Base-by-base conservation (phyloP, 1,284 basidiomycete species). In the Sanghuangporus baumii region DNA sequence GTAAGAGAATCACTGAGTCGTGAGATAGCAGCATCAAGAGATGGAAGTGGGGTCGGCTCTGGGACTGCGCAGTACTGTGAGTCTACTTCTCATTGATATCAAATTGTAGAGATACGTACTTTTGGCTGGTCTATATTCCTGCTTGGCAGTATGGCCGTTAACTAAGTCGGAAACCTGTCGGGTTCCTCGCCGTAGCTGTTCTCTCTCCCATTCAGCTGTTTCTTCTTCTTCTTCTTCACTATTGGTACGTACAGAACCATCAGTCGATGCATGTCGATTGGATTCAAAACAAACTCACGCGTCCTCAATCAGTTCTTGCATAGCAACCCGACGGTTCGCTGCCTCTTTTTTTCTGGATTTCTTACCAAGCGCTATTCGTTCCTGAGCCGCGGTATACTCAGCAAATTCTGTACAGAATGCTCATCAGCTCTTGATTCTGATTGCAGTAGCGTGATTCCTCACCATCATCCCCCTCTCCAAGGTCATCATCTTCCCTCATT, bases 391-490 rank as follows among this genome's bases (percentile, higher is more conserved):
- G 0, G 96, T 97, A 70, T 87, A 97, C 67, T 94, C 92, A 5
- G 94, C 91, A 70, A 87, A 88, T 69, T 96, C 94, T 94, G 67
- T 7, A 48, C 54, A 18, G 41, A 50, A 64, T 18, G 55, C 57
- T 59, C 59, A 66, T 59, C 55, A 14, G 59, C 36, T 50, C 34
- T 8, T 11, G 7, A n/a, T 37, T 26, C 36, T 18, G 36, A 38
- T 9, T 50, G 23, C 3, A 3, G 20, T 52, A 9, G 34, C 7
- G 0, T 47, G 54, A 7, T 18, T 47, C 72, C 84, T 64, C 67
- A 93, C 93, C 93, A 69, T 97, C 95, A 61, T 96, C 95, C 0
- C 90, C 94, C 69, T 97, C 94, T 0, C 94, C 95, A 1, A 93
- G 73, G 68, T 96, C 93, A 72, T 98, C 95, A 50, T 97, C 95